Evolutionary conservation across 116 monocot species (phyloP).

Genomic region (Trichopus zeylanicus): DNA sequence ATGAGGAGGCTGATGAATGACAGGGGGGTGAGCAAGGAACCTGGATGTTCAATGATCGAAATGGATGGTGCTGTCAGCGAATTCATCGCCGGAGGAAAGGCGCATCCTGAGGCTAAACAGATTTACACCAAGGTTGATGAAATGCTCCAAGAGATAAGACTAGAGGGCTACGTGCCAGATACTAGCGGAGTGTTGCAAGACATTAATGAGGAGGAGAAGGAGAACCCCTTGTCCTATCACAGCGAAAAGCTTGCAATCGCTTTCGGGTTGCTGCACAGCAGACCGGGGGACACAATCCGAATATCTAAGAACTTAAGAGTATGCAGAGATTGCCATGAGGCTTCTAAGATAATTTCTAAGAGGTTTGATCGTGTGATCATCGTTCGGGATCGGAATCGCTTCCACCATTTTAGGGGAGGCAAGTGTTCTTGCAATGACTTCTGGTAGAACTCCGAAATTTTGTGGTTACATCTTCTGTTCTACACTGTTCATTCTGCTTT

Average conservation of each 20-base stretch:
- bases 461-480: not conserved
- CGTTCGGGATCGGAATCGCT: constrained; percentile 48
- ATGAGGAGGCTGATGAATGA: constrained; percentile 49
- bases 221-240: constrained; percentile 39
- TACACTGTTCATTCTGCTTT: not conserved
- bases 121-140: constrained; percentile 50
- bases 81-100: constrained; percentile 49
- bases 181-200: constrained; percentile 30
- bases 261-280: constrained; percentile 42
- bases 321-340: constrained; percentile 54
- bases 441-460: constrained; percentile 17
- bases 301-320: constrained; percentile 63
- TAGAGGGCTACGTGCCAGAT: constrained; percentile 36
- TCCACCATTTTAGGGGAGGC: constrained; percentile 54
- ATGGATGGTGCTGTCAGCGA: constrained; percentile 28
- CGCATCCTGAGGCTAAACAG: constrained; percentile 30
- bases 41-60: constrained; percentile 54
- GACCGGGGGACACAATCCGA: constrained; percentile 36
- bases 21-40: constrained; percentile 41
- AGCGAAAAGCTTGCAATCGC: constrained; percentile 71
- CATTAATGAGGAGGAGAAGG: constrained; percentile 31
- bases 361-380: constrained; percentile 38
- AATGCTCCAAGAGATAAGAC: constrained; percentile 33
- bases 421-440: constrained; percentile 59
- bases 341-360: constrained; percentile 39